Base-by-base conservation (phyloP, 208 protist genomes). In the Leishmania gerbilli region DNA sequence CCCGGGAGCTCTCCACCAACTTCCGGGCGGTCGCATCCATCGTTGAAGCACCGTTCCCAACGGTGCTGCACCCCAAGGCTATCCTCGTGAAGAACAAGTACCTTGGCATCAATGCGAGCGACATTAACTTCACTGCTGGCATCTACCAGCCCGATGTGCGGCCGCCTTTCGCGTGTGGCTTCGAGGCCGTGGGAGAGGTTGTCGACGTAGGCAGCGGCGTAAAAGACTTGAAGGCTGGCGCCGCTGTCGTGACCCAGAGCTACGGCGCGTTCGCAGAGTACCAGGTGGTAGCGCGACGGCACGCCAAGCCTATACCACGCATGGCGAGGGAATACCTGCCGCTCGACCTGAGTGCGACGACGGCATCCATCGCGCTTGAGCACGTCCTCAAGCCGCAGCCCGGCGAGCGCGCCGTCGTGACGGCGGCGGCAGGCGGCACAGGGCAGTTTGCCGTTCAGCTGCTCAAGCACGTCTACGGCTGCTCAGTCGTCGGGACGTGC, bases 361-460 rank as follows among this genome's bases (percentile, higher is more conserved):
- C 95, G 31, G 95, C 95, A 53, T 97, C 93, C 37, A 95, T 97
- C 81, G 90, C 93, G 40, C 84, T 98, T n/a, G 87, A 87, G 74
- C 81, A 95, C 15, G 87, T 96, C 45, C 72, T 95, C 56, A 84
- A 92, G 76, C 92, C 93, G 21, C 82, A 91, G 84, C 82, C 76
- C 51, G 92, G 93, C 34, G 95, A 97, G 76, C 82, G 90, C 15
- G 94, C 95, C 24, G 74, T 98, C 19, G 95, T 98, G 65, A 97
- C 93, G 58, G 97, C 97, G 3, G 97, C 97, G 0, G 88, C 92
- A 2, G 97, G 97, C 45, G 97, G 95, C 47, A 98, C 95, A 2
- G 97, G 97, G 15, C 92, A 94, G 51, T 98, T 97, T 77, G 95
- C 95, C 9, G 91, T 95, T 51, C 97, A 99, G 87, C 85, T 98